Conservation (phyloP, 2,329 filamentous ascomycete genomes). For the Fusarium foetens region DNA sequence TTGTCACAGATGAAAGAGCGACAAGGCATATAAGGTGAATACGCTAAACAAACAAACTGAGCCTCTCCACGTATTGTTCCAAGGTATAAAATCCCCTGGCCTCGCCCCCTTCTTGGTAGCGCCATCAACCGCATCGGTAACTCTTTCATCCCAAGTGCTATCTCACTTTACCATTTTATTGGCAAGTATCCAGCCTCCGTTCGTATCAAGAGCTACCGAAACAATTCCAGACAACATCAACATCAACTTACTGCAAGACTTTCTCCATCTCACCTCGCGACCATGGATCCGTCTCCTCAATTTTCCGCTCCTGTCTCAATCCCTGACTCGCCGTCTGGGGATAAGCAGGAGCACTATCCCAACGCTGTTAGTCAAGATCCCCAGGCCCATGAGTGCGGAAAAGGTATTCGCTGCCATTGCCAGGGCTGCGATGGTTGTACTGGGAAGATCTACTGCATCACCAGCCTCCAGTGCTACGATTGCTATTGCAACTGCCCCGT, state of each 20-base stretch:
- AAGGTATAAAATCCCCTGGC: neutral
- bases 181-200: neutral
- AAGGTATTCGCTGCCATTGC: neutral
- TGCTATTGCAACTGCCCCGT: constrained; percentile 6
- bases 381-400: neutral
- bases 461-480: constrained; percentile 1
- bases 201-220: neutral
- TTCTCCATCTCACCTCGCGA: neutral
- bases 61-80: neutral
- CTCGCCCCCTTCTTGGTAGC: neutral
- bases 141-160: too few relatives aligned
- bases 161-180: fast-evolving
- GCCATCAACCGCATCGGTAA: neutral
- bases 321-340: neutral
- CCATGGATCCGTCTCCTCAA: neutral
- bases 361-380: fast-evolving
- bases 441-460: neutral
- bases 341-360: neutral
- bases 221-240: neutral
- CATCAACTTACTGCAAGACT: neutral
- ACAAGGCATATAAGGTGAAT: neutral
- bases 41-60: neutral
- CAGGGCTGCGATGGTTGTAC: neutral
- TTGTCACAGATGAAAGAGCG: neutral
- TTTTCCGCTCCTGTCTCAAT: fast-evolving